Evolutionary conservation across 768 basidiomycete species (phyloP).

Genomic region (Boletus insuetus): DNA sequence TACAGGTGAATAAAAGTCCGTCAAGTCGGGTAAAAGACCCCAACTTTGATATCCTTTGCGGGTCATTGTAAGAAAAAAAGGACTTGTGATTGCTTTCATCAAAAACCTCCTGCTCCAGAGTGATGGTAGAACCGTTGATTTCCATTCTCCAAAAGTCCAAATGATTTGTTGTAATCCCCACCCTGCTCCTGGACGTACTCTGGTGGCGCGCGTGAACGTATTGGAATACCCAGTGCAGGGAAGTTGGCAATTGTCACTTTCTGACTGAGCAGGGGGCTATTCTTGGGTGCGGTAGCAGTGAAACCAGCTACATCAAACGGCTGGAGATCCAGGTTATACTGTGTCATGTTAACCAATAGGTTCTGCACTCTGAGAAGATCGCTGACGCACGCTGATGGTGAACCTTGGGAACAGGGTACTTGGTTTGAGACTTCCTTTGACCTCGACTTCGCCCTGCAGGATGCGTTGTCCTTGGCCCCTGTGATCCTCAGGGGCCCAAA

Average conservation of each 20-base stretch:
- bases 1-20: neutral
- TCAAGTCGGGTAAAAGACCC: neutral
- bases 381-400: constrained; percentile 42
- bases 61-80: too few relatives aligned
- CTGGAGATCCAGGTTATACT: constrained; percentile 46
- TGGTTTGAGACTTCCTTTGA: constrained; percentile 44
- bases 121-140: constrained; percentile 48
- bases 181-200: constrained; percentile 44
- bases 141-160: constrained; percentile 54
- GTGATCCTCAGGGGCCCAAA: constrained; percentile 39
- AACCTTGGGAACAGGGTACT: constrained; percentile 45
- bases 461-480: constrained; percentile 32
- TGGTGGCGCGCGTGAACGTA: constrained; percentile 50
- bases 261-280: constrained; percentile 37
- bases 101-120: constrained; percentile 1
- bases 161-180: constrained; percentile 49
- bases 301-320: constrained; percentile 46
- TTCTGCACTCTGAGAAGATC: neutral
- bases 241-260: constrained; percentile 39
- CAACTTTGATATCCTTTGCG: neutral
- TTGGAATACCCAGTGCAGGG: constrained; percentile 37
- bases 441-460: constrained; percentile 50
- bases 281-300: constrained; percentile 20
- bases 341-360: constrained; percentile 14
- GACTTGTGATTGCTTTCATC: neutral